A percentile compares a stretch with the other conserved stretches of the same genome.
phyloP scores from a whole-genome alignment of 495 filamentous ascomycete species.

The Letharia columbiana region DNA sequence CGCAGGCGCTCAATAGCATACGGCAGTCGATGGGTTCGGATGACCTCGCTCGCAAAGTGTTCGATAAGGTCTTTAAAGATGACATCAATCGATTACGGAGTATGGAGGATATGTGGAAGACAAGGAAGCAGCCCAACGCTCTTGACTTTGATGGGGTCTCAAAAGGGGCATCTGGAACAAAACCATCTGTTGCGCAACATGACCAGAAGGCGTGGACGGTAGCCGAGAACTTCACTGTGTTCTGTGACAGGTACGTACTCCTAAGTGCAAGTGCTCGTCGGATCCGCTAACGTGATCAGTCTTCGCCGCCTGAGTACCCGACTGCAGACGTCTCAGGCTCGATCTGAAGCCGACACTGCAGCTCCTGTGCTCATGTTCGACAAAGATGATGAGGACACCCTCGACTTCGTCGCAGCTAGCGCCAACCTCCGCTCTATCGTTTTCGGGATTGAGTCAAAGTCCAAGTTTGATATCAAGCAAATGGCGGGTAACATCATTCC shows the following conservation, averaged over 20 bases:
- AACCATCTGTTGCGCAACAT: constrained; percentile 47
- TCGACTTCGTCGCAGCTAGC: constrained; percentile 88
- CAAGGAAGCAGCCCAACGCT: constrained; percentile 59
- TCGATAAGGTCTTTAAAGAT: constrained; percentile 83
- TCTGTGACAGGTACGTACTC: constrained; percentile 57
- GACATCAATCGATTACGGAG: constrained; percentile 77
- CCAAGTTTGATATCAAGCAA: constrained; percentile 95
- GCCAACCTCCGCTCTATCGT: constrained; percentile 79
- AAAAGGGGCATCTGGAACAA: constrained; percentile 42
- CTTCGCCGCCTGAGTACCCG: constrained; percentile 67
- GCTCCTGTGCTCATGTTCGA: constrained; percentile 74
- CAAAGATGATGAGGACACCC: constrained; percentile 92
- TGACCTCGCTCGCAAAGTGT: constrained; percentile 72
- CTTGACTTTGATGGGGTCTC: constrained; percentile 54
- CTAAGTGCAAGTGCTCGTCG: neutral
- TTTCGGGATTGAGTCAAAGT: constrained; percentile 79
- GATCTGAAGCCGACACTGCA: constrained; percentile 38
- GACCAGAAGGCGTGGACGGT: constrained; percentile 74
- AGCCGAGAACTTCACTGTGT: constrained; percentile 76
- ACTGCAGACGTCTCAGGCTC: constrained; percentile 50
- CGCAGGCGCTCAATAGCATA: constrained; percentile 73
- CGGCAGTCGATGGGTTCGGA: constrained; percentile 72
- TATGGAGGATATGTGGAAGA: constrained; percentile 97
- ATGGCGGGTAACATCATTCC: constrained; percentile 99
- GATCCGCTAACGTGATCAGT: constrained; percentile 33